A percentile compares a stretch with the other conserved stretches of the same genome.
phyloP scores from a whole-genome alignment of 495 filamentous ascomycete genomes.

The Neurospora sp. region DNA sequence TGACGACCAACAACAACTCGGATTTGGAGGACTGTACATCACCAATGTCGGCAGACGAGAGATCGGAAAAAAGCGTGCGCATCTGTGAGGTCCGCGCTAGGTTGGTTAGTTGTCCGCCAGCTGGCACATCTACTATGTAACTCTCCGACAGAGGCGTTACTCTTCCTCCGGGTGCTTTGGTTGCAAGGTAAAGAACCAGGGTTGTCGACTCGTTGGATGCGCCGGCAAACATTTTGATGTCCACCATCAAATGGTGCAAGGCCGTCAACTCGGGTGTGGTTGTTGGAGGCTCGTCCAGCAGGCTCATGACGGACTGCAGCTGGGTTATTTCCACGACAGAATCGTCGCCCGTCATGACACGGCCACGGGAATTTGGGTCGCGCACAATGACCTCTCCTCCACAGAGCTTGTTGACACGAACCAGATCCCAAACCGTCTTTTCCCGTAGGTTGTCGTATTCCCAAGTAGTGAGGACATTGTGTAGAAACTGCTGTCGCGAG shows the following conservation, averaged over 20 bases:
- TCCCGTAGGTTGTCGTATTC: constrained; percentile 71
- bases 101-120: constrained; percentile 54
- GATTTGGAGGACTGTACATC: constrained; percentile 55
- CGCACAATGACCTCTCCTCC: constrained; percentile 88
- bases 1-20: constrained; percentile 76
- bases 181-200: constrained; percentile 69
- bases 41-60: constrained; percentile 73
- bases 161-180: constrained; percentile 49
- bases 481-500: constrained; percentile 76
- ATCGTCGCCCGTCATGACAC: constrained; percentile 83
- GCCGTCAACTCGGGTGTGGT: constrained; percentile 56
- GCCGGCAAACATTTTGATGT: constrained; percentile 70
- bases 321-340: constrained; percentile 85
- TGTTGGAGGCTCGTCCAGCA: constrained; percentile 70
- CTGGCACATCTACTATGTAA: constrained; percentile 69
- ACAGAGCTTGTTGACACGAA: constrained; percentile 86
- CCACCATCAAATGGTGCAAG: constrained; percentile 76
- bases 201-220: constrained; percentile 61
- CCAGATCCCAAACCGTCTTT: constrained; percentile 88
- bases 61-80: constrained; percentile 79
- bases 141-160: constrained; percentile 69
- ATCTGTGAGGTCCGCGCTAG: constrained; percentile 52
- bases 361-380: constrained; percentile 71
- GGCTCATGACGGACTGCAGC: constrained; percentile 90
- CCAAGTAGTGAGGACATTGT: constrained; percentile 79